Base-by-base conservation (phyloP, 345 rosid genomes). In the Pistacia atlantica region DNA sequence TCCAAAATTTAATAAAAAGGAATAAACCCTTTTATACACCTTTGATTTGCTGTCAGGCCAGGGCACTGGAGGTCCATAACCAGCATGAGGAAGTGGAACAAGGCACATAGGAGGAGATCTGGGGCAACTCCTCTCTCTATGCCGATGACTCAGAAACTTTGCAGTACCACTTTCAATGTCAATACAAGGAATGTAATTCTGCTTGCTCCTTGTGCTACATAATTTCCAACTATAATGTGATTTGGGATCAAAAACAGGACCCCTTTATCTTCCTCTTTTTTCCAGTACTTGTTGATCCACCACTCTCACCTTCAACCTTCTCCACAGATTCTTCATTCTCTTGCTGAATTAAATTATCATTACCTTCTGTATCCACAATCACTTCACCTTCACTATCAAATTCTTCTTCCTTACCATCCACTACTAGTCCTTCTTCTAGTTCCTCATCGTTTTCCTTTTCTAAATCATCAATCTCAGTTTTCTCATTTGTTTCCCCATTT, bases 111-210 rank as follows among this genome's bases (percentile, higher is more conserved):
- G 87, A 81, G 92, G 81, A 11, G 77, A 72, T 82, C 86, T 90
- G 8, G 97, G 97, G 78, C 98, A 95, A 85, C 87, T 95, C 84
- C 98, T 90, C 83, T 95, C 99, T 9, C 83, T 87, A 82, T 93
- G 97, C 83, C 98, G 83, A 57, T 93, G 88, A 71, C 85, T 82
- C 76, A 81, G 97, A 75, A 89, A 52, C 86, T 87, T 91, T 71
- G 91, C 89, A n/a, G 77, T 77, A 56, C 85, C 72, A 73, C 90
- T 86, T 70, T 93, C 97, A 69, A 84, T 82, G 83, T 95, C 99
- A 52, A 93, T 90, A 84, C 98, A 95, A 69, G 99, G 99, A 83
- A 95, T 93, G 84, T 92, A 95, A 83, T 93, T 93, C 72, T 91
- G 90, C 86, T 93, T 95, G 89, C 97, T 95, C 86, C 91, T 92